phyloP scores from a whole-genome alignment of 768 basidiomycete genomes.

The Lactarius pseudohatsudake region DNA sequence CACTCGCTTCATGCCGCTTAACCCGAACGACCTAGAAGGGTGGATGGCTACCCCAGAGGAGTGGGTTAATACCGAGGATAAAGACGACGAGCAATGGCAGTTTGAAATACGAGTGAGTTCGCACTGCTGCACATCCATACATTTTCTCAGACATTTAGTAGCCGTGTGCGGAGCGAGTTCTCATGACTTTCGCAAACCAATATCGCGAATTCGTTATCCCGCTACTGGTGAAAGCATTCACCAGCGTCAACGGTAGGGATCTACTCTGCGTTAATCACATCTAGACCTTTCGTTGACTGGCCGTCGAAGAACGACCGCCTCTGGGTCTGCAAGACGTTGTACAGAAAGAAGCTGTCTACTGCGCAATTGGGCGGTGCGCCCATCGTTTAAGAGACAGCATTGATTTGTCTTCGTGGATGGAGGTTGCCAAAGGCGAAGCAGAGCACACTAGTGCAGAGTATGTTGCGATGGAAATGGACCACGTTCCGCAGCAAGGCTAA shows the following conservation, averaged over 20 bases:
- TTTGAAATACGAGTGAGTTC: slow-evolving; percentile 77
- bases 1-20: slow-evolving; percentile 81
- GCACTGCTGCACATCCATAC: slow-evolving; percentile 31
- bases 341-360: slow-evolving; percentile 85
- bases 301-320: slow-evolving; percentile 44
- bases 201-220: slow-evolving; percentile 70
- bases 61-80: slow-evolving; percentile 89
- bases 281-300: slow-evolving; percentile 1
- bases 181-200: slow-evolving; percentile 73
- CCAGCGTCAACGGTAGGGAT: slow-evolving; percentile 57
- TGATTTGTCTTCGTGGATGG: slow-evolving; percentile 70
- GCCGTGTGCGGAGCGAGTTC: slow-evolving; percentile 93
- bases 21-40: slow-evolving; percentile 72
- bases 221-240: slow-evolving; percentile 58
- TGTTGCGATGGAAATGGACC: slow-evolving; percentile 27
- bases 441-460: slow-evolving; percentile 60
- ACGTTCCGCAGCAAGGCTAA: neutral
- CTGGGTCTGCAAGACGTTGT: slow-evolving; percentile 58
- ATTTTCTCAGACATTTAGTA: slow-evolving; percentile 35
- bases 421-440: slow-evolving; percentile 56
- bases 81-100: slow-evolving; percentile 90
- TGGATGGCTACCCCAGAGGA: slow-evolving; percentile 93
- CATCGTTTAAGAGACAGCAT: slow-evolving; percentile 58
- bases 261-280: slow-evolving; percentile 1
- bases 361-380: slow-evolving; percentile 84